Evolutionary conservation across 176 grass and related monocot species (phyloP).

Genomic region (Triticum dicoccoides): DNA sequence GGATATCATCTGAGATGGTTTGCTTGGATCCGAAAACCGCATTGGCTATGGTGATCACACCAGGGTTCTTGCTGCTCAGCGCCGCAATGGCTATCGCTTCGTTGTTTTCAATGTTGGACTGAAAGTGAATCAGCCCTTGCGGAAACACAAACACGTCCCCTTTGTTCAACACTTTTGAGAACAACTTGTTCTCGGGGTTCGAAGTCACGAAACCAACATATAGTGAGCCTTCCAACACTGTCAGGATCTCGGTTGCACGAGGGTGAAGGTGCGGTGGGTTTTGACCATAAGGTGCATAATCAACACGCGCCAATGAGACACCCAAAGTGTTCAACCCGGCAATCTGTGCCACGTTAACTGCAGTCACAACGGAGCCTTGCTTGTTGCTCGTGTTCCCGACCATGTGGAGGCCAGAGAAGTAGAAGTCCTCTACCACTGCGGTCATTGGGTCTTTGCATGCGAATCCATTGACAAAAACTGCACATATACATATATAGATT

Average conservation of each 20-base stretch:
- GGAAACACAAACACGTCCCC: background rate
- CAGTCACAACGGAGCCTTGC: background rate
- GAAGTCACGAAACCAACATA: slow-evolving; percentile 5
- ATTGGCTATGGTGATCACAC: background rate
- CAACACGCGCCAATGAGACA: background rate
- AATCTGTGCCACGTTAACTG: background rate
- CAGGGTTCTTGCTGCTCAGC: background rate
- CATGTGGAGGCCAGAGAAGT: slow-evolving; percentile 1
- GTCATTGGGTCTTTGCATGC: slow-evolving; percentile 1
- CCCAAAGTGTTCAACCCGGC: background rate
- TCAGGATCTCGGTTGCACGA: background rate
- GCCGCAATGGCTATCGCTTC: background rate
- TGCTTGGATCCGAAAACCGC: background rate
- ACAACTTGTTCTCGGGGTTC: background rate
- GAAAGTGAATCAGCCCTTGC: background rate
- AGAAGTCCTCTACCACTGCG: background rate
- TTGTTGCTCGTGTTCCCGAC: background rate
- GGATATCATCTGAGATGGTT: background rate
- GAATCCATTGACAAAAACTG: slow-evolving; percentile 8
- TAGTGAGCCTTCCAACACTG: background rate
- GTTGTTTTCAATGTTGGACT: background rate
- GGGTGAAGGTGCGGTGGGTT: slow-evolving; percentile 9
- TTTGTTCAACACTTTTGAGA: background rate
- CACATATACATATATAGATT: background rate
- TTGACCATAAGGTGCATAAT: background rate